phyloP scores from a whole-genome alignment of 306 rosid species.

The Astragalus glycyphyllos region DNA sequence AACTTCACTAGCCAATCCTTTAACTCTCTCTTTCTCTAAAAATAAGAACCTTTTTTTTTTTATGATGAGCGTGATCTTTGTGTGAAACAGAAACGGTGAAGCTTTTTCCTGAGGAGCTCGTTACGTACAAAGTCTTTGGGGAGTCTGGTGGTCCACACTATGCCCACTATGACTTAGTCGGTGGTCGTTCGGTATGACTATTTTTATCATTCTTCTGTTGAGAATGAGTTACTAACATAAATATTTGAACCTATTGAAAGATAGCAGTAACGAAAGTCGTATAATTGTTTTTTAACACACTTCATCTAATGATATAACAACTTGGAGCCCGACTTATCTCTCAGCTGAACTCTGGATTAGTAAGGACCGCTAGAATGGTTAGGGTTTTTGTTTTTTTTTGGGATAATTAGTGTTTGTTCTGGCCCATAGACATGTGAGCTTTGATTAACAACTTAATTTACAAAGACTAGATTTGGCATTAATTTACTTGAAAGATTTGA shows the following conservation, averaged over 20 bases:
- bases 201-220: slow-evolving; percentile 8
- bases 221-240: slow-evolving; percentile 1
- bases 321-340: too few relatives aligned
- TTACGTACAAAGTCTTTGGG: slow-evolving; percentile 78
- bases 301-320: too few relatives aligned
- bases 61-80: slow-evolving; percentile 25
- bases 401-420: not conserved
- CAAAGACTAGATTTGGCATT: too few relatives aligned
- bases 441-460: too few relatives aligned
- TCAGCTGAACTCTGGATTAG: too few relatives aligned
- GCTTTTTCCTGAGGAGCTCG: slow-evolving; percentile 67
- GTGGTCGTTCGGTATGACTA: slow-evolving; percentile 72
- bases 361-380: too few relatives aligned
- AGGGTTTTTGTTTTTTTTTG: too few relatives aligned
- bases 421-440: too few relatives aligned
- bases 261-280: not conserved
- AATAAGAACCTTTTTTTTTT: slow-evolving; percentile 4
- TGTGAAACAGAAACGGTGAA: slow-evolving; percentile 78
- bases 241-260: not conserved
- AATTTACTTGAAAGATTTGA: too few relatives aligned
- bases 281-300: too few relatives aligned
- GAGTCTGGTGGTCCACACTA: slow-evolving; percentile 82
- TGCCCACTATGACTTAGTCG: slow-evolving; percentile 93
- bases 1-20: slow-evolving; percentile 31
- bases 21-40: not conserved